Evolutionary conservation across 2,329 filamentous ascomycete genomes (phyloP).

Genomic region (Cytospora piceae): DNA sequence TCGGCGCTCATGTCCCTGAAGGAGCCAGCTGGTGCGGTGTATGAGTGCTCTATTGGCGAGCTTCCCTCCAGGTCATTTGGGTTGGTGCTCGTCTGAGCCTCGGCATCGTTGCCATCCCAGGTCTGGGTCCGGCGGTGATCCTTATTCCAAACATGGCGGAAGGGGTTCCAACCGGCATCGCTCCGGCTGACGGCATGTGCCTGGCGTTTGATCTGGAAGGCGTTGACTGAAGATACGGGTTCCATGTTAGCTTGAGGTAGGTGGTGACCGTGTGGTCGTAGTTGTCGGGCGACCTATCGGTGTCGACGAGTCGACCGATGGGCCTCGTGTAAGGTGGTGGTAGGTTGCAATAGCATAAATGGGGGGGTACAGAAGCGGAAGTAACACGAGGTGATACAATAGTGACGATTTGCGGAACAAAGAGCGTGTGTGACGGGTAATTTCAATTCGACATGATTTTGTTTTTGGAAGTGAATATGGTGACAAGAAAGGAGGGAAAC

Average conservation of each 20-base stretch:
- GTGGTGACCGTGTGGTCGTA: background rate
- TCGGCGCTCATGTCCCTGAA: background rate
- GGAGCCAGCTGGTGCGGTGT: slow-evolving; percentile 36
- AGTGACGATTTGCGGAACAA: background rate
- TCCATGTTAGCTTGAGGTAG: slow-evolving; percentile 25
- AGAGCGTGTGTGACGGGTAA: background rate
- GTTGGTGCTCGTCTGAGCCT: slow-evolving; percentile 37
- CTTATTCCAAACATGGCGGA: slow-evolving; percentile 47
- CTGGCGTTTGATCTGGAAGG: slow-evolving; percentile 48
- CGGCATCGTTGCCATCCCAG: slow-evolving; percentile 40
- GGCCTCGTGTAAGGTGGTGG: slow-evolving; percentile 12
- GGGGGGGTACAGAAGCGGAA: background rate
- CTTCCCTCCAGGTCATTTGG: slow-evolving; percentile 35
- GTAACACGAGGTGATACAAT: background rate
- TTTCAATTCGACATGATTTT: slow-evolving; percentile 21
- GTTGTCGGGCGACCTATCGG: background rate
- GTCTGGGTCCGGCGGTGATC: slow-evolving; percentile 39
- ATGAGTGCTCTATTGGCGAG: slow-evolving; percentile 42
- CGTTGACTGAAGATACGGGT: slow-evolving; percentile 46
- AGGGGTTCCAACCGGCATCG: slow-evolving; percentile 46
- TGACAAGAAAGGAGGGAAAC: slow-evolving; percentile 12
- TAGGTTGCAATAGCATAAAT: slow-evolving; percentile 12
- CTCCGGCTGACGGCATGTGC: slow-evolving; percentile 49
- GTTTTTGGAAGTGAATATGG: slow-evolving; percentile 8
- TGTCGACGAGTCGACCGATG: slow-evolving; percentile 6